Conservation (phyloP, 1,284 basidiomycete genomes). For the Mycena sp. region DNA sequence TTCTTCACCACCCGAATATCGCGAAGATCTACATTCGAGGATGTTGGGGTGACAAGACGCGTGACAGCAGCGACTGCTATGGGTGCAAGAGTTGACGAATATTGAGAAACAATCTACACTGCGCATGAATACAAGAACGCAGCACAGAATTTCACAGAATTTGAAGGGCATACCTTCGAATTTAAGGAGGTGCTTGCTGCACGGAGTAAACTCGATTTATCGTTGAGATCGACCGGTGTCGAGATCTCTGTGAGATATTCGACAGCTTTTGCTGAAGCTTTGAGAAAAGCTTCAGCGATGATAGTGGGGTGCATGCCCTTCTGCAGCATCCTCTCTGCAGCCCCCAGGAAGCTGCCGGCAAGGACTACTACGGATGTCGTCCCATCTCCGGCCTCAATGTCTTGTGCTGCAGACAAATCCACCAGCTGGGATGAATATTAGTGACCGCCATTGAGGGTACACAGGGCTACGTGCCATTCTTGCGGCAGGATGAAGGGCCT, state of each 20-base stretch:
- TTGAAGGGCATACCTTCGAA: conserved; percentile 77
- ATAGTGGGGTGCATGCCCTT: conserved; percentile 99
- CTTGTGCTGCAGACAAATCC: conserved; percentile 97
- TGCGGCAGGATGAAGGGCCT: conserved; percentile 97
- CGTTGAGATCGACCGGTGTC: conserved; percentile 91
- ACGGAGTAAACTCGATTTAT: conserved; percentile 87
- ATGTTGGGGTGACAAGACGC: conserved; percentile 85
- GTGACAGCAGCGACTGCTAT: conserved; percentile 98
- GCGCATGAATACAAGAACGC: background rate
- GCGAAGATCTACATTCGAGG: conserved; percentile 94
- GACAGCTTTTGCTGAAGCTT: conserved; percentile 92
- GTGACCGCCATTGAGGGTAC: background rate
- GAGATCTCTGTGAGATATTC: conserved; percentile 96
- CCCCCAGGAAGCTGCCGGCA: conserved; percentile 92
- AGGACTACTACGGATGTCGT: conserved; percentile 99
- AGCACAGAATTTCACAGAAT: too few species aligned
- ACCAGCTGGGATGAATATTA: conserved; percentile 71
- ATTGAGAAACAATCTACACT: conserved; percentile 96
- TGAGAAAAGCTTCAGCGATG: conserved; percentile 96
- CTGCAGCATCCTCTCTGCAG: conserved; percentile 96
- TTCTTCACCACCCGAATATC: conserved; percentile 99
- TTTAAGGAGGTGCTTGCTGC: conserved; percentile 97
- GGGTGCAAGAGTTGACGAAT: conserved; percentile 96
- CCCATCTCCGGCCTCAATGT: conserved; percentile 98
- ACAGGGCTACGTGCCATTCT: conserved; percentile 78